Percentiles rank a stretch among this genome's conserved stretches.
phyloP scores from a whole-genome alignment of 345 rosid species.

The Boechera divaricarpa region DNA sequence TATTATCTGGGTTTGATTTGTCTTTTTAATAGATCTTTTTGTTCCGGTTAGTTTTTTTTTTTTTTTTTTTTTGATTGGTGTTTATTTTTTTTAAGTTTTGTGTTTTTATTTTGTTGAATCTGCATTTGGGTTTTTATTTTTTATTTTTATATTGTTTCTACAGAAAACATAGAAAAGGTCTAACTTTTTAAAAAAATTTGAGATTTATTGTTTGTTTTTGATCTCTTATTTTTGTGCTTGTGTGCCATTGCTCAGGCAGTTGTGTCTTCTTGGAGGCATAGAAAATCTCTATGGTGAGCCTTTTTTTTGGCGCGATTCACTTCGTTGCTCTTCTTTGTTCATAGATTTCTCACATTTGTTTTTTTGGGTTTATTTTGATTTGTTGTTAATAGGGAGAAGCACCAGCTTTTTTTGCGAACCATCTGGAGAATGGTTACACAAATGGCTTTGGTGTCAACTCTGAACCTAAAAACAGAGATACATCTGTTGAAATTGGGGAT shows the following conservation, averaged over 20 bases:
- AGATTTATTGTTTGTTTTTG: slow-evolving; percentile 40
- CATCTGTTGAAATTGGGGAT: slow-evolving; percentile 50
- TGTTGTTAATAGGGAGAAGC: slow-evolving; percentile 76
- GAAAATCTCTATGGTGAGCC: slow-evolving; percentile 85
- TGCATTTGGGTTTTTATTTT: slow-evolving; percentile 31
- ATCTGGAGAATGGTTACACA: slow-evolving; percentile 49
- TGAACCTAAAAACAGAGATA: slow-evolving; percentile 50
- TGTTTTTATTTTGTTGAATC: slow-evolving; percentile 29
- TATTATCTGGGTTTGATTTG: neutral
- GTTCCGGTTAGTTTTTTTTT: neutral
- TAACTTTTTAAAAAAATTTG: neutral
- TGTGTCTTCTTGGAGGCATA: slow-evolving; percentile 61
- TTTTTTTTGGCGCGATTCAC: slow-evolving; percentile 43
- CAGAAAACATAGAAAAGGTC: slow-evolving; percentile 1
- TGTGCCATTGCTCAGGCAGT: slow-evolving; percentile 66
- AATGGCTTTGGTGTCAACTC: slow-evolving; percentile 56
- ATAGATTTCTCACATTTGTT: slow-evolving; percentile 35
- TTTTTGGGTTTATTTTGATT: slow-evolving; percentile 6
- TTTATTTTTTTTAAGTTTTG: slow-evolving; percentile 36
- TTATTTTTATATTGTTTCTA: neutral
- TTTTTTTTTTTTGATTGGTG: slow-evolving; percentile 33
- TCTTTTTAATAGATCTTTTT: slow-evolving; percentile 20
- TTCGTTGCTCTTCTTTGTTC: slow-evolving; percentile 37
- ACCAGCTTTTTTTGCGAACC: slow-evolving; percentile 59
- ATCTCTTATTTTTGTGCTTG: slow-evolving; percentile 41